These are phyloP conservation scores for Russula compacta DNA, from an alignment of 768 basidiomycete species.

Conservation along the genomic window DNA sequence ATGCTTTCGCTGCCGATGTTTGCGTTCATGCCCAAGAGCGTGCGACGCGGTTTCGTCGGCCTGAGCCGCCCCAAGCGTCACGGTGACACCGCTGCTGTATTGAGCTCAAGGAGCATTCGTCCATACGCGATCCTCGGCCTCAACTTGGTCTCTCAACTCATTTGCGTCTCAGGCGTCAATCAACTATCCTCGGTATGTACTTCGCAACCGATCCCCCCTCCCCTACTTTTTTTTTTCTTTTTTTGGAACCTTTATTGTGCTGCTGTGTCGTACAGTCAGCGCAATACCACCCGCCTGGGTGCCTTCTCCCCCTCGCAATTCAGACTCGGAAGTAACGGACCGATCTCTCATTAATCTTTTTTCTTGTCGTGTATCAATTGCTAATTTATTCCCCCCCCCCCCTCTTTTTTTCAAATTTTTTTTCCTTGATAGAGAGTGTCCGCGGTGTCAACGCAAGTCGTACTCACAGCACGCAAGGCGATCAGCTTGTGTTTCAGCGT, in stretches of 20 bases:
- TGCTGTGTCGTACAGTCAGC: no score
- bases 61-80: conserved; percentile 19
- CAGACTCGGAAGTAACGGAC: not conserved
- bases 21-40: conserved; percentile 47
- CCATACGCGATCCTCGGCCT: conserved; percentile 50
- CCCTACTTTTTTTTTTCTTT: not conserved
- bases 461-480: conserved; percentile 74
- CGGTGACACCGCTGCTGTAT: conserved; percentile 15
- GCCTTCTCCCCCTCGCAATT: no score
- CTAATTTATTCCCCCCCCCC: not conserved
- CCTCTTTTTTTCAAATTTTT: not conserved
- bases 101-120: conserved; percentile 16
- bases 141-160: conserved; percentile 64
- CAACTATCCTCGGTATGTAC: conserved; percentile 60
- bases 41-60: conserved; percentile 42
- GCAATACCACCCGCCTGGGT: no score
- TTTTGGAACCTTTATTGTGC: no score
- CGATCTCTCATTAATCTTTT: not conserved
- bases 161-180: conserved; percentile 82
- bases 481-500: conserved; percentile 72
- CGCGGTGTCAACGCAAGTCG: conserved; percentile 72
- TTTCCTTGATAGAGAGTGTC: conserved; percentile 48
- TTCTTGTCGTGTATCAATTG: not conserved
- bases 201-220: no score
- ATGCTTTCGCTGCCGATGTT: conserved; percentile 71